These are phyloP conservation scores for Sphagnurus paluster DNA, from an alignment of 1,284 basidiomycete species.

Conservation along the genomic window DNA sequence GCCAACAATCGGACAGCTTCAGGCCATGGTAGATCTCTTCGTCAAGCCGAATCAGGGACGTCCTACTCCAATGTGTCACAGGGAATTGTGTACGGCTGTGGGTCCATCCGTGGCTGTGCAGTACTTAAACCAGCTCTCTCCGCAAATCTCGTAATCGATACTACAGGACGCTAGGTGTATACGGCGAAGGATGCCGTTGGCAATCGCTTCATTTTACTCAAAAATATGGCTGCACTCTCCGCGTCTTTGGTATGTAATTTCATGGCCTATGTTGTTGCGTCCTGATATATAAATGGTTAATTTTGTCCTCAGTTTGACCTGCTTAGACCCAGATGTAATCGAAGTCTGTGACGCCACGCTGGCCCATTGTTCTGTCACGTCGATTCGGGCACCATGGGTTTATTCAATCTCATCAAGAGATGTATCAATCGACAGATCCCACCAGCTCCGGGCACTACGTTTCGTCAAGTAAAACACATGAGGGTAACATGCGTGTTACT, in stretches of 20 bases:
- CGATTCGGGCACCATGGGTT: not conserved
- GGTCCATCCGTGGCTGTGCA: constrained; percentile 42
- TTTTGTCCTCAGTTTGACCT: constrained; percentile 7
- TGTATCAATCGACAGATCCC: constrained; percentile 1
- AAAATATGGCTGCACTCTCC: too few relatives aligned
- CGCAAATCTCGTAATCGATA: not conserved
- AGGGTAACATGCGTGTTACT: too few relatives aligned
- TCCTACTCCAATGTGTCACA: constrained; percentile 9
- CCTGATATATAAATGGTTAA: constrained; percentile 2
- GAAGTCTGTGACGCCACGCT: constrained; percentile 8
- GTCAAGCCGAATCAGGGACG: constrained; percentile 14
- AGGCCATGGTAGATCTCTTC: constrained; percentile 11
- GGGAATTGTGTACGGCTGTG: constrained; percentile 32
- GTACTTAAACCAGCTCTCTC: constrained; percentile 11
- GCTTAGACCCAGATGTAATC: constrained; percentile 1
- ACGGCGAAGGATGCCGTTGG: too few relatives aligned
- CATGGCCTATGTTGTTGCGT: too few relatives aligned
- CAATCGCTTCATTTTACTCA: too few relatives aligned
- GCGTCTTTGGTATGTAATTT: not conserved
- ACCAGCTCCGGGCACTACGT: constrained; percentile 3
- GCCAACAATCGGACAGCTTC: constrained; percentile 6
- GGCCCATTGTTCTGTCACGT: constrained; percentile 21
- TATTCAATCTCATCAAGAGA: constrained; percentile 1
- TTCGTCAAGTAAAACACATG: too few relatives aligned
- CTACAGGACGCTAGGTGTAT: too few relatives aligned